Percentiles rank a stretch among this genome's conserved stretches.
Evolutionary conservation across 139 green algal genomes (phyloP).

Genomic region (Volvox africanus): DNA sequence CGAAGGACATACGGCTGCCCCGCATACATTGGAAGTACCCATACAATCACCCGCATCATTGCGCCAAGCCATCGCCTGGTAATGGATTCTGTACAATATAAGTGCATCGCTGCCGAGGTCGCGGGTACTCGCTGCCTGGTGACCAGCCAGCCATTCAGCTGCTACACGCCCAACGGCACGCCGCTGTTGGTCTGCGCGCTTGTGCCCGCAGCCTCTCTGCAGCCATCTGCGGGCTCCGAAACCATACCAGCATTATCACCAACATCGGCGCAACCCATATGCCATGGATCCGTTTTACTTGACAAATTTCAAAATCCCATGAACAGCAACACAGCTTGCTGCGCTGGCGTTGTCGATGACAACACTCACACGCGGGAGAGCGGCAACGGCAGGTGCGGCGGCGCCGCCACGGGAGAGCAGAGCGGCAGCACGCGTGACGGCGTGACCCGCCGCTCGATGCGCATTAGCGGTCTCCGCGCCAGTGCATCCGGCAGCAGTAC

Average conservation of each 20-base stretch:
- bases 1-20: neutral
- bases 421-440: neutral
- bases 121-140: neutral
- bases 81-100: neutral
- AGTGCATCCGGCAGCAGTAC: neutral
- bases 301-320: too few relatives aligned
- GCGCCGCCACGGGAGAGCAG: neutral
- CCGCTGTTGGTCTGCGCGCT: slow-evolving; percentile 16
- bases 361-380: neutral
- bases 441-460: neutral
- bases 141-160: slow-evolving; percentile 3
- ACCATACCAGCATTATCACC: neutral
- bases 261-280: neutral
- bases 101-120: neutral
- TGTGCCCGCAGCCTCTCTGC: neutral
- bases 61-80: neutral
- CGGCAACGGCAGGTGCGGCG: neutral
- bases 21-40: too few relatives aligned
- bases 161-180: slow-evolving; percentile 6
- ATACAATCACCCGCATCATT: neutral
- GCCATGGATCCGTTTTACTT: too few relatives aligned
- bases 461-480: neutral
- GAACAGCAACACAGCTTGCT: neutral
- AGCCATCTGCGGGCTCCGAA: neutral
- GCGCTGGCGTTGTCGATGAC: neutral